Base-by-base conservation (phyloP, 2,329 filamentous ascomycete species). In the Ceratocystis huliohia region DNA sequence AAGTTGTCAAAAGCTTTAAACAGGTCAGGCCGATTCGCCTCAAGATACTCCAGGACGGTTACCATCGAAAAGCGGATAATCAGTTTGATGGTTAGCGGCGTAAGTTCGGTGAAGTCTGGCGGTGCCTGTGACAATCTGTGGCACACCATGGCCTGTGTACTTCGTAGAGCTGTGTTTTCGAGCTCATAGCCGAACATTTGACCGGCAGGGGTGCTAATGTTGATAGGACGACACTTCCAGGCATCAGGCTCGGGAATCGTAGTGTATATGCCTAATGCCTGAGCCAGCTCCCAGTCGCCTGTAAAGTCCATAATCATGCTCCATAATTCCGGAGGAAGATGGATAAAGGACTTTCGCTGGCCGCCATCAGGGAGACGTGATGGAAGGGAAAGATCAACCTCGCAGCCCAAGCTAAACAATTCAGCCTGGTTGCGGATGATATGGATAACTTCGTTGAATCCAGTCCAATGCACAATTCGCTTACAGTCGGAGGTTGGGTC, bases 51-150 rank as follows among this genome's bases (percentile, higher is more conserved):
- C 44, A 97, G 82, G 2, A 96, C 84, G 13, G 88, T 84, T 17
- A 87, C 88, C 70, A 93, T 86, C 53, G 87, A 89, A 74, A 96
- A 96, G 70, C 94, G 91, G 78, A 96, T 91, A 71, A 96, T 91
- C 50, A 96, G 83, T 72, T 92, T 91, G 69, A 94, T 88, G 46
- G 89, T 89, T 1, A 95, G 80, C 1, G 87, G 87, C 0, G 91
- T 94, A 13, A 96, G 80, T 69, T 87, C 80, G 69, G 79, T 78
- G 70, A 90, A 88, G 30, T 84, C 84, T 44, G 88, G 84, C 0
- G 88, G 86, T 20, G 89, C 88, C 46, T 84, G 76, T 5, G 87
- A 83, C 50, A 96, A 82, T 71, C 89, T 86, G 64, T 84, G 83
- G 73, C 89, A 90, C 69, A 96, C 87, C 44, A 87, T 84, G 0